These are phyloP conservation scores for Triticum dicoccoides DNA, from an alignment of 176 grass and related monocot genomes.

Conservation along the genomic window DNA sequence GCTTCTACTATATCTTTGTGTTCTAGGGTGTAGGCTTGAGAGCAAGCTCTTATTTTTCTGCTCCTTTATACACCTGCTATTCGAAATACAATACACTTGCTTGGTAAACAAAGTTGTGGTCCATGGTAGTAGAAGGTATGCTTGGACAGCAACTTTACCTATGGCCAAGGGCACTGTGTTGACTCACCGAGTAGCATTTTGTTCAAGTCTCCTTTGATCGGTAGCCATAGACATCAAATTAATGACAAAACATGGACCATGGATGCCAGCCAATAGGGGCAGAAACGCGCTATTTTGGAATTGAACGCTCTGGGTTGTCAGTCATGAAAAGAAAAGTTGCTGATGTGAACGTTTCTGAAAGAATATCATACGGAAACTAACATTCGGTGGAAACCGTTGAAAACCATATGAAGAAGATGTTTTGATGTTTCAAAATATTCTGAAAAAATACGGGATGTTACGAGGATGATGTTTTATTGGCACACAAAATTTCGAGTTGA, in stretches of 20 bases:
- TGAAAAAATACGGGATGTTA: too few relatives aligned
- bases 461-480: too few relatives aligned
- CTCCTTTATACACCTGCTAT: not conserved
- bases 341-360: too few relatives aligned
- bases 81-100: not conserved
- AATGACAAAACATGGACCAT: not conserved
- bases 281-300: not conserved
- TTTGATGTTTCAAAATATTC: too few relatives aligned
- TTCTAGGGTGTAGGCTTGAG: not conserved
- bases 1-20: not conserved
- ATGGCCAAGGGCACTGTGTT: not conserved
- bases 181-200: not conserved
- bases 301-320: too few relatives aligned
- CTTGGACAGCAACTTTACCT: not conserved
- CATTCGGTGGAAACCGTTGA: too few relatives aligned
- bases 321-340: too few relatives aligned
- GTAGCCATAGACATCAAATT: not conserved
- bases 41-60: too few relatives aligned
- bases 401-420: too few relatives aligned
- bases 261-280: not conserved
- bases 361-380: too few relatives aligned
- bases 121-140: not conserved
- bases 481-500: too few relatives aligned
- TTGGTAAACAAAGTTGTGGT: not conserved
- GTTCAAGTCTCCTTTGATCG: not conserved